phyloP scores from a whole-genome alignment of 768 basidiomycete genomes.

The Trametes coccinea region DNA sequence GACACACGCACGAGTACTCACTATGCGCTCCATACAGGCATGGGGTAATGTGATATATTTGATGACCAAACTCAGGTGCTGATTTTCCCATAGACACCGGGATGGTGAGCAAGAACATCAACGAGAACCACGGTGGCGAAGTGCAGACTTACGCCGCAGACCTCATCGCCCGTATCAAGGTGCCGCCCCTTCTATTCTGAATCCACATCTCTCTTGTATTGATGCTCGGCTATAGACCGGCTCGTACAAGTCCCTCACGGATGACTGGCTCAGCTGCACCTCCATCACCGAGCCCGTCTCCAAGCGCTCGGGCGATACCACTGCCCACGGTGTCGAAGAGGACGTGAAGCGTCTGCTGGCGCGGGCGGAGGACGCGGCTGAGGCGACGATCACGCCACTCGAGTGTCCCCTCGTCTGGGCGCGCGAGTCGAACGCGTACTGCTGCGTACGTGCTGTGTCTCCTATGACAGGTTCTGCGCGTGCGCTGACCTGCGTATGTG shows the following conservation, averaged over 20 bases:
- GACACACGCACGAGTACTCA: not conserved
- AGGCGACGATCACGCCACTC: constrained; percentile 39
- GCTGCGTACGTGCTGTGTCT: constrained; percentile 37
- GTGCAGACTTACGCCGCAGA: constrained; percentile 24
- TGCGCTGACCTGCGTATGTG: not conserved
- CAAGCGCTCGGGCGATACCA: constrained; percentile 29
- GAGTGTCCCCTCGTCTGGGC: constrained; percentile 52
- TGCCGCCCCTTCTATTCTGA: not conserved
- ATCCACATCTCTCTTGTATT: too few species aligned
- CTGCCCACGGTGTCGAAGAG: constrained; percentile 1
- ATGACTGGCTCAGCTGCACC: constrained; percentile 33
- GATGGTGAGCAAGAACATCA: constrained; percentile 30
- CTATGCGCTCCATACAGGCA: constrained; percentile 7
- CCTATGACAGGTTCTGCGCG: not conserved
- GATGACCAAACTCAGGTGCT: not conserved
- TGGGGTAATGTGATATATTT: constrained; percentile 17
- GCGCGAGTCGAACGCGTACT: constrained; percentile 44
- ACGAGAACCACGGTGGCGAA: constrained; percentile 27
- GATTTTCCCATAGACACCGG: constrained; percentile 24
- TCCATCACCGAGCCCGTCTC: constrained; percentile 27
- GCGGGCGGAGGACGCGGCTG: constrained; percentile 2
- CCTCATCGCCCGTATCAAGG: constrained; percentile 39
- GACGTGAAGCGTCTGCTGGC: constrained; percentile 11
- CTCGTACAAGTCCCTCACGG: constrained; percentile 25
- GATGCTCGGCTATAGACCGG: constrained; percentile 25